Conservation (phyloP, 306 rosid genomes). For the Fagus sylvatica region DNA sequence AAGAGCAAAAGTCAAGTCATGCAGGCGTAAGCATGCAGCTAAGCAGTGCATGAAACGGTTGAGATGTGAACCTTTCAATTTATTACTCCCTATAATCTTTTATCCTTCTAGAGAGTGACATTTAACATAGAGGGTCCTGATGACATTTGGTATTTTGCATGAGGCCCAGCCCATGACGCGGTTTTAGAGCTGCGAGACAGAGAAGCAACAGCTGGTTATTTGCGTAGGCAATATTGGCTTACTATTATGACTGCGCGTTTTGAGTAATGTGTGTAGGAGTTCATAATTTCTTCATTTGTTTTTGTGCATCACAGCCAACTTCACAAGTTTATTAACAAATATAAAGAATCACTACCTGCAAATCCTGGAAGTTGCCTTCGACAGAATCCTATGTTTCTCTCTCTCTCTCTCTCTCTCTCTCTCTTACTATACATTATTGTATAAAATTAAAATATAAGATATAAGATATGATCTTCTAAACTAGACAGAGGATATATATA, state of each 20-base stretch:
- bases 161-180: conserved; percentile 56
- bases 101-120: conserved; percentile 12
- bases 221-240: conserved; percentile 27
- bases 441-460: neutral
- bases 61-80: conserved; percentile 14
- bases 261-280: neutral
- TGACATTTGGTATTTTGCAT: conserved; percentile 31
- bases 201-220: conserved; percentile 65
- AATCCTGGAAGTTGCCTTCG: conserved; percentile 59
- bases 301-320: conserved; percentile 34
- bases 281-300: neutral
- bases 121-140: too few species aligned
- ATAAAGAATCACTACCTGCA: conserved; percentile 14
- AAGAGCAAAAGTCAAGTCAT: conserved; percentile 48
- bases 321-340: neutral
- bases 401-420: neutral
- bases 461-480: neutral
- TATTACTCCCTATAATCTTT: neutral
- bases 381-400: conserved; percentile 47
- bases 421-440: conserved; percentile 11
- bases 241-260: conserved; percentile 38
- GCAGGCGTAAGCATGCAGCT: conserved; percentile 51
- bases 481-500: conserved; percentile 9
- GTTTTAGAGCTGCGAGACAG: conserved; percentile 72
- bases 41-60: conserved; percentile 36